Conservation (phyloP, 352 stramenopile genomes). For the Phytopythium aichiense region DNA sequence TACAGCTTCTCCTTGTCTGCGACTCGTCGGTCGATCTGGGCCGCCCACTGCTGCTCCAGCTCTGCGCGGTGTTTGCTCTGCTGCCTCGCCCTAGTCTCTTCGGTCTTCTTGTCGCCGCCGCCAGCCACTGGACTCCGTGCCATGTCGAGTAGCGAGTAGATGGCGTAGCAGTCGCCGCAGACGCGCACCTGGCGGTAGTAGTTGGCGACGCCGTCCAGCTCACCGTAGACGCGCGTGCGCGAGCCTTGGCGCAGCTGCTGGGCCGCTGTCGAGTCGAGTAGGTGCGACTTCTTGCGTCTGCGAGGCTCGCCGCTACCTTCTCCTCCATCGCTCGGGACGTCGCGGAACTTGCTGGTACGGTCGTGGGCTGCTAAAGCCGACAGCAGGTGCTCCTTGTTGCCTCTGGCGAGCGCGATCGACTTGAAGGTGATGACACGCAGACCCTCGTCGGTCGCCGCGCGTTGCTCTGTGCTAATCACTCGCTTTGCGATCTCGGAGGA, state of each 20-base stretch:
- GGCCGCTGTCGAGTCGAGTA: slow-evolving; percentile 45
- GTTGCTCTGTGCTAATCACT: slow-evolving; percentile 10
- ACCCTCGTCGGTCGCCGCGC: slow-evolving; percentile 13
- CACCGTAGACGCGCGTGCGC: slow-evolving; percentile 41
- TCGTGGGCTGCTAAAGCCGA: slow-evolving; percentile 10
- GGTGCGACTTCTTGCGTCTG: slow-evolving; percentile 19
- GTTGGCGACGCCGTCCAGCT: slow-evolving; percentile 58
- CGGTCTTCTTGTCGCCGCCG: slow-evolving; percentile 7
- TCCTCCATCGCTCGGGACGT: neutral
- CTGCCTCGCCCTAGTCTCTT: slow-evolving; percentile 18
- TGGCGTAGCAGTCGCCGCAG: slow-evolving; percentile 77
- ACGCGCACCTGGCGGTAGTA: slow-evolving; percentile 86
- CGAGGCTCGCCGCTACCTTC: neutral
- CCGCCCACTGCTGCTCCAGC: slow-evolving; percentile 46
- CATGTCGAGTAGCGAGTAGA: slow-evolving; percentile 85
- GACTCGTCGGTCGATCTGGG: slow-evolving; percentile 33
- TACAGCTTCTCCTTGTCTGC: slow-evolving; percentile 54
- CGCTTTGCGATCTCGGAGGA: slow-evolving; percentile 32
- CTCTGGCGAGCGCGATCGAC: slow-evolving; percentile 70
- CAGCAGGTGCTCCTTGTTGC: slow-evolving; percentile 44
- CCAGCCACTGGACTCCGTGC: slow-evolving; percentile 37
- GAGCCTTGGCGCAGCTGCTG: slow-evolving; percentile 51
- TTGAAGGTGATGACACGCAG: slow-evolving; percentile 68
- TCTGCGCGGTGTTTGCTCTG: slow-evolving; percentile 13
- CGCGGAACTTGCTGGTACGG: neutral